Conservation (phyloP, 2,329 filamentous ascomycete species). For the Ascochyta pisi region DNA sequence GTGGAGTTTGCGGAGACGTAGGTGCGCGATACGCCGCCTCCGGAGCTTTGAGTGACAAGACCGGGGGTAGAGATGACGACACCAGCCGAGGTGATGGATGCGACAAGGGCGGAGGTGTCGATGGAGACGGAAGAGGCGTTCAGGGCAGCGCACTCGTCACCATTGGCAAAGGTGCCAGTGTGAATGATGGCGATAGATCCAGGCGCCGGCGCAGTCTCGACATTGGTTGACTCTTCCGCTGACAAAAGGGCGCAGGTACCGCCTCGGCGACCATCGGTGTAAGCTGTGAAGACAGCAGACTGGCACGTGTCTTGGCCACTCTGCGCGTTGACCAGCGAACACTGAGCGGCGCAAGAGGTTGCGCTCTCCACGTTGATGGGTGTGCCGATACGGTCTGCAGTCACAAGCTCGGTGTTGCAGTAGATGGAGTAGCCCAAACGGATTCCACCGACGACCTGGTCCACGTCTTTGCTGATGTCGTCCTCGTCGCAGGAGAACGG, state of each 20-base stretch:
- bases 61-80: constrained; percentile 35
- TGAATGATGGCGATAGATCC: constrained; percentile 33
- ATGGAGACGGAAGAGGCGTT: constrained; percentile 13
- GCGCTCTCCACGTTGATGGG: constrained; percentile 27
- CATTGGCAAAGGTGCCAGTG: constrained; percentile 28
- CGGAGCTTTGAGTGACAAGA: constrained; percentile 24
- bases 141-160: constrained; percentile 28
- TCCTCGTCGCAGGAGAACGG: constrained; percentile 36
- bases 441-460: constrained; percentile 34
- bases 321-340: constrained; percentile 36
- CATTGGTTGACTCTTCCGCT: constrained; percentile 17
- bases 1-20: constrained; percentile 33
- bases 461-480: constrained; percentile 23
- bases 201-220: constrained; percentile 13
- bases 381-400: constrained; percentile 24
- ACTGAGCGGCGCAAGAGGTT: constrained; percentile 38
- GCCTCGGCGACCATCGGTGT: constrained; percentile 20
- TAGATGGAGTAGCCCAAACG: constrained; percentile 37
- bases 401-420: constrained; percentile 35
- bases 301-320: constrained; percentile 32
- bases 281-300: constrained; percentile 30
- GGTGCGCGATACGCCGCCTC: constrained; percentile 32
- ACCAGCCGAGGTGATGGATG: constrained; percentile 28
- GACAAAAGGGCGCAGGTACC: constrained; percentile 31
- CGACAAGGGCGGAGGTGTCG: constrained; percentile 30